phyloP scores from a whole-genome alignment of 176 grass and related monocot genomes.

The Coix lacrymajobi region DNA sequence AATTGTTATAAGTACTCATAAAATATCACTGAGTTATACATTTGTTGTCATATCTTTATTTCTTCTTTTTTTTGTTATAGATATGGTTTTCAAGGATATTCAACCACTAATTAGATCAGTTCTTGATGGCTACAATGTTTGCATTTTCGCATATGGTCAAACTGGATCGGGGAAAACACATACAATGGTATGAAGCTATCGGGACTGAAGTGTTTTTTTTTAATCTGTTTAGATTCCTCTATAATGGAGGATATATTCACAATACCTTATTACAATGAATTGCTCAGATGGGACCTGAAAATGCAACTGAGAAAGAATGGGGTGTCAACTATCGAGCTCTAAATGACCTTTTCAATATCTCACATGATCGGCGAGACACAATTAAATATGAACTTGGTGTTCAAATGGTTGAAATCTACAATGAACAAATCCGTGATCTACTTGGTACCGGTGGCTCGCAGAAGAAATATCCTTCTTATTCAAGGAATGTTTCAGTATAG shows the following conservation, averaged over 20 bases:
- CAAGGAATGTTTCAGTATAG: slow-evolving; percentile 13
- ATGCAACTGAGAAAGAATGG: slow-evolving; percentile 61
- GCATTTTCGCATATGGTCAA: slow-evolving; percentile 96
- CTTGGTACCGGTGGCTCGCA: slow-evolving; percentile 53
- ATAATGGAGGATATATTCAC: slow-evolving; percentile 1
- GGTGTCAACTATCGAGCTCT: slow-evolving; percentile 90
- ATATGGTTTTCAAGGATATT: slow-evolving; percentile 79
- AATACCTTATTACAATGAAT: slow-evolving; percentile 21
- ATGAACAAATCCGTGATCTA: slow-evolving; percentile 91
- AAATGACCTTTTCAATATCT: slow-evolving; percentile 83
- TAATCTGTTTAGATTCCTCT: slow-evolving; percentile 6
- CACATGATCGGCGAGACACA: slow-evolving; percentile 45
- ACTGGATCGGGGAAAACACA: slow-evolving; percentile 98
- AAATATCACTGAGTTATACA: neutral
- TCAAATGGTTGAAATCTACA: slow-evolving; percentile 99
- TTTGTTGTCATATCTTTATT: slow-evolving; percentile 23
- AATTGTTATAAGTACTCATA: neutral
- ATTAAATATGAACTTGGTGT: slow-evolving; percentile 74
- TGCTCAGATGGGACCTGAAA: slow-evolving; percentile 68
- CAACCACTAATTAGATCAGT: slow-evolving; percentile 80
- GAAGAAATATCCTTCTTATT: slow-evolving; percentile 88
- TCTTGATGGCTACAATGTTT: slow-evolving; percentile 96
- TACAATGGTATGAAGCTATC: slow-evolving; percentile 70
- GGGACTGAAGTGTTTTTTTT: slow-evolving; percentile 1
- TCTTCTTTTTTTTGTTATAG: slow-evolving; percentile 44